Evolutionary conservation across 495 filamentous ascomycete genomes (phyloP), one percentile per base, ranked within the genome.

Genomic region (Hypomontagnella submonticulosa): DNA sequence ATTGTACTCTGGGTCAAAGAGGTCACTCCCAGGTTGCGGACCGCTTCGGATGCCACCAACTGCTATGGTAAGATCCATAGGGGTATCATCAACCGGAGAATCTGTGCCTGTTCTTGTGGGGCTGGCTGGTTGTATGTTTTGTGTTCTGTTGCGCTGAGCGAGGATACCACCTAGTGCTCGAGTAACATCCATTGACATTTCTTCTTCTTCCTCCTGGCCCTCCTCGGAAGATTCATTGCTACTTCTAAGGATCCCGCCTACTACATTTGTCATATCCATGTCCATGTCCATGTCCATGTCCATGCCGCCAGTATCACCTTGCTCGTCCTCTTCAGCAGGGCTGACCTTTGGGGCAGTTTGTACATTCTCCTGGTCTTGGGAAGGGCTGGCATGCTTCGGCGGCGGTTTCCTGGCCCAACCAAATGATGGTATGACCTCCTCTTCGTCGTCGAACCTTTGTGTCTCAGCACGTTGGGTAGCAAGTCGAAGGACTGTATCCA

Each of bases 151-250:
- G 41, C 57, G 59, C 37, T 81, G 79, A n/a, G 83, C 77, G 23
- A 93, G 76, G 48, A 98, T 97, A 3, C 88, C 84, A n/a, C 94
- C 94, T 57, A 97, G 76, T 10, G 87, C 90, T 57, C 82, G 85
- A 0, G 93, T 97, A 47, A 96, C 86, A 57, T 97, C 92, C 90
- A 93, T 92, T 8, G 89, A 91, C 72, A 92, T 84, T 27, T 92
- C 90, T 56, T 90, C 88, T 27, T 92, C 90, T 36, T 90, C 88
- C 37, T 74, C 73, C 3, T 79, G 73, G 0, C 30, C 42, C 13
- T 76, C 71, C 13, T 66, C 59, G 18, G 44, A 54, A 5, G 73
- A 55, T 38, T 73, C 58, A n/a, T 55, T 32, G 15, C 64, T 49
- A 13, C 73, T 74, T 57, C 70, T 75, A 37, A 88, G 73, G 55